Evolutionary conservation across 2,329 filamentous ascomycete genomes (phyloP), one percentile per base, ranked within the genome.

Genomic region (Penicillium sp.): DNA sequence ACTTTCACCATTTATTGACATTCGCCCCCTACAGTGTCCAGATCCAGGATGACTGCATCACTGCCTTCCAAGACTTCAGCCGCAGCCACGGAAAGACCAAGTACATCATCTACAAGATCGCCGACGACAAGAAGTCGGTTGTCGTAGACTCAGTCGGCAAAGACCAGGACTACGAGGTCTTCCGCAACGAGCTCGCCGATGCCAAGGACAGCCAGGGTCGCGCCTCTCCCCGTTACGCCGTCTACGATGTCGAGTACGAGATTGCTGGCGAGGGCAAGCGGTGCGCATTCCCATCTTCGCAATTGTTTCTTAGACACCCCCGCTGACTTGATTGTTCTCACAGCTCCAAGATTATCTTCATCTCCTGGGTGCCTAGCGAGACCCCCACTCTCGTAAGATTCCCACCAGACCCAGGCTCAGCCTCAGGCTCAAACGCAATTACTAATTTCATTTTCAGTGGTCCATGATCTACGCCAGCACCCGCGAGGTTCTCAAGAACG

Each of bases 71-170:
- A 59, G 73, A 79, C 27, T 74, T 81, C 60, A 77, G 78, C 65
- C 73, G 78, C 68, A 75, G 74, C 67, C 72, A 71, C 55, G 69
- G 70, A 48, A 73, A 76, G 67, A 71, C 69, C 64, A 81, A 81
- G 72, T 81, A 72, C 66, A 78, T 81, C 65, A 81, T 81, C 73
- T 81, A 75, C 76, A 81, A 81, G 72, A 78, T 81, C 65, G 69
- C 77, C 61, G 78, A 81, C 64, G 72, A 80, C 69, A 76, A 78
- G 74, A 79, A 77, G 70, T 70, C 77, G 57, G 76, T 81, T 53
- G 78, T 79, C 56, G 71, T 81, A 61, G 79, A 81, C 38, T 75
- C 79, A 53, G 64, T 68, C 48, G 78, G 77, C 56, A 65, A 65
- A 25, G 77, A 81, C 25, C 54, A 68, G 45, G 76, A 81, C 65